Evolutionary conservation across 306 rosid species (phyloP).

Genomic region (Leucaena leucocephala): DNA sequence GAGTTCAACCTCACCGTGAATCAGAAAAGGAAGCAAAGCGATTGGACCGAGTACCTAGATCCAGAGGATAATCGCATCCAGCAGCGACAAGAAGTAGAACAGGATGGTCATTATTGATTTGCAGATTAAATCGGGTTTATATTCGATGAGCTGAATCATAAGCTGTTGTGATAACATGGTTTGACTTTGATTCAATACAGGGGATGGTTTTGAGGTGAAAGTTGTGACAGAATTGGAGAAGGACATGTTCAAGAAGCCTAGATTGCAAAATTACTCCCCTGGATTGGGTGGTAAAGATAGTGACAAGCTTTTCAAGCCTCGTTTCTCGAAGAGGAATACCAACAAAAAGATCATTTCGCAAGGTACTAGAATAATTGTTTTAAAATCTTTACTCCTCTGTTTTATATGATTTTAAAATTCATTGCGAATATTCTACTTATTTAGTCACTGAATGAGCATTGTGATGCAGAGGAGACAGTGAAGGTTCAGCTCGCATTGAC

Average conservation of each 20-base stretch:
- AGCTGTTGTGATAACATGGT: not conserved
- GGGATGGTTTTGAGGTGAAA: constrained; percentile 49
- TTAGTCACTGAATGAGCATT: too few relatives aligned
- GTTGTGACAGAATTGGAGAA: constrained; percentile 65
- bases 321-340: constrained; percentile 41
- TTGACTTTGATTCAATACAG: constrained; percentile 32
- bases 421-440: not conserved
- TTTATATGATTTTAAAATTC: not conserved
- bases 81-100: constrained; percentile 17
- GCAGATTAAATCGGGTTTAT: constrained; percentile 15
- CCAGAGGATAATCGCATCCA: constrained; percentile 23
- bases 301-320: constrained; percentile 35
- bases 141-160: not conserved
- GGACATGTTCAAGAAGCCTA: constrained; percentile 53
- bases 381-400: not conserved
- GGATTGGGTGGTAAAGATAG: constrained; percentile 27
- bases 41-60: constrained; percentile 78
- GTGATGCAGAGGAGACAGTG: constrained; percentile 39
- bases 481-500: constrained; percentile 23
- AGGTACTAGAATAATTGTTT: constrained; percentile 23
- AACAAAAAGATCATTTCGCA: constrained; percentile 26
- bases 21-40: constrained; percentile 39
- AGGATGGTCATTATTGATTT: constrained; percentile 24
- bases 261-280: constrained; percentile 33
- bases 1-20: not conserved